phyloP scores from a whole-genome alignment of 1,284 basidiomycete species.

The Cystobasidium pallidum region DNA sequence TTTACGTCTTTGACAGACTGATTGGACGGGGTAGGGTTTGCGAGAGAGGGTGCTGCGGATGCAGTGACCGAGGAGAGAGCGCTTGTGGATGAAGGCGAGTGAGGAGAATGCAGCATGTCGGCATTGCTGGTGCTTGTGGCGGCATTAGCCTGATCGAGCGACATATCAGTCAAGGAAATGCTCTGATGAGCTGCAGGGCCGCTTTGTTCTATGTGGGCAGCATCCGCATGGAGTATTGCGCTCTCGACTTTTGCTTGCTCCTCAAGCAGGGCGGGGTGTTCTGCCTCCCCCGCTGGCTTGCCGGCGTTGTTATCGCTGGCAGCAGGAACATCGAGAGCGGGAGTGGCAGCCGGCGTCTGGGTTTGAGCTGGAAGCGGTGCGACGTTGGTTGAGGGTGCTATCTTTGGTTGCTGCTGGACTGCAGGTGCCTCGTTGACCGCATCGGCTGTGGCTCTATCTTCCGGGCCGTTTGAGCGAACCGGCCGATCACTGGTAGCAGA shows the following conservation, averaged over 20 bases:
- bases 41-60: conserved; percentile 1
- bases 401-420: neutral
- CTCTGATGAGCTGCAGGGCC: neutral
- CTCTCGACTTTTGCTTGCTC: conserved; percentile 10
- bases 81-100: conserved; percentile 3
- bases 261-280: conserved; percentile 6
- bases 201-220: neutral
- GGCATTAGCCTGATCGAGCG: neutral
- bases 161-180: conserved; percentile 4
- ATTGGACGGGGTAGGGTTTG: neutral
- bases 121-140: neutral
- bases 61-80: conserved; percentile 11
- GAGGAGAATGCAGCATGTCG: neutral
- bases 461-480: neutral
- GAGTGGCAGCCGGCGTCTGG: neutral
- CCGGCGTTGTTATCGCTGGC: conserved; percentile 5
- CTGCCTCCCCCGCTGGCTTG: conserved; percentile 22
- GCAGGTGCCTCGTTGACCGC: neutral
- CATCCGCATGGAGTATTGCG: conserved; percentile 20
- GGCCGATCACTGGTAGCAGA: conserved; percentile 9
- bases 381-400: neutral
- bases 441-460: neutral
- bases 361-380: neutral
- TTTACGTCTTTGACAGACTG: conserved; percentile 4
- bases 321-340: neutral